Base-by-base conservation (phyloP, 768 basidiomycete species). In the Pisolithus orientalis region DNA sequence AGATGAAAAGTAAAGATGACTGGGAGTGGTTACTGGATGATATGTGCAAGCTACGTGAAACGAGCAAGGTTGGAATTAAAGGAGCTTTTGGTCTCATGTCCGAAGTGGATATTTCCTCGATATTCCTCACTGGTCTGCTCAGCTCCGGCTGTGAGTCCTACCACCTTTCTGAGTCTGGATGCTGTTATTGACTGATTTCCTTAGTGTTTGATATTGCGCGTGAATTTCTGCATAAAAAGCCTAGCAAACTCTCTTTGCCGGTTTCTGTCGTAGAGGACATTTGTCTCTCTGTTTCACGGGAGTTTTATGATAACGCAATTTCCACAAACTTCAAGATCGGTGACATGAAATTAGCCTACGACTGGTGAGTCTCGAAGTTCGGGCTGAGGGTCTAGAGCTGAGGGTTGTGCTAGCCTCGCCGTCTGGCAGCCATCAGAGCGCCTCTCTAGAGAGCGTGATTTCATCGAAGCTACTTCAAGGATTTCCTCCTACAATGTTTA, bases 391-490 rank as follows among this genome's bases (percentile, higher is more conserved):
- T 25, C 52, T 50, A 37, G n/a, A 25, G 11, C 46, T 47, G 9
- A 47, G 3, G 46, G 10, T 47, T 25, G 31, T 25, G 49, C 50
- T 61, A 97, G 95, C 61, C 75, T 98, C 50, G 75, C 84, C 47
- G 88, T 97, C 11, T 83, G 89, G 1, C 73, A 72, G 6, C 68
- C 74, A 4, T 85, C 92, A 0, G 78, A 82, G 16, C 74, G 73
- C 0, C 75, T 94, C 50, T 58, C 67, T 13, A 74, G 72, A 53
- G 92, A 97, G 65, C 86, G 84, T 51, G 87, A 92, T 50, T 99
- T 97, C 68, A 96, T 99, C 56, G 94, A 98, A 72, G 96, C 96
- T 2, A 99, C 96, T 1, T 95, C 93, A 25, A 85, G 91, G 2
- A 84, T 99, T 9, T 83, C 86, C n/a, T 92, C 95, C 4, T 99